These are phyloP conservation scores for Ophiostoma quercus DNA, from an alignment of 2,329 filamentous ascomycete species.

Conservation along the genomic window DNA sequence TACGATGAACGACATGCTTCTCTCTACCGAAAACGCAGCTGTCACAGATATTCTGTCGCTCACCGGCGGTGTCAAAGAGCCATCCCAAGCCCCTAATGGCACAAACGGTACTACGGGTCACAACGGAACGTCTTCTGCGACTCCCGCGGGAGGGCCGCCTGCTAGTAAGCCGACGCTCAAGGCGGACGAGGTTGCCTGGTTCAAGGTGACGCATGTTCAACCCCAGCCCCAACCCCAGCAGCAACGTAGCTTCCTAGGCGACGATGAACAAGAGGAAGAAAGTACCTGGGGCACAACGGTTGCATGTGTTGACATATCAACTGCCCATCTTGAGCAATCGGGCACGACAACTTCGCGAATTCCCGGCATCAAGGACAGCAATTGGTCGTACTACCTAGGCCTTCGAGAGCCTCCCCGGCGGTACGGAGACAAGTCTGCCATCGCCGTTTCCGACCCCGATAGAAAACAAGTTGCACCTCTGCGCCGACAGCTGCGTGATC, in stretches of 20 bases:
- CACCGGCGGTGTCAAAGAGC: constrained; percentile 37
- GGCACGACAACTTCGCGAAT: constrained; percentile 79
- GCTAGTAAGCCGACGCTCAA: constrained; percentile 28
- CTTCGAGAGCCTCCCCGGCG: constrained; percentile 60
- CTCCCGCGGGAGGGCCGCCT: background rate
- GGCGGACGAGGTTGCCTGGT: constrained; percentile 75
- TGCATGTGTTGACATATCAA: constrained; percentile 77
- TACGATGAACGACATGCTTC: constrained; percentile 68
- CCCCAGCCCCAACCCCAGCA: constrained; percentile 39
- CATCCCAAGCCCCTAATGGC: background rate
- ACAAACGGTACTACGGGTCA: background rate
- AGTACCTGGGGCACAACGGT: constrained; percentile 74
- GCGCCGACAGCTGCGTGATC: constrained; percentile 69
- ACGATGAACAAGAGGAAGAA: constrained; percentile 56
- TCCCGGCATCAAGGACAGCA: constrained; percentile 67
- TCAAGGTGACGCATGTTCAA: constrained; percentile 74
- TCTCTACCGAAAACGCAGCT: constrained; percentile 53
- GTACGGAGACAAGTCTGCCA: constrained; percentile 37
- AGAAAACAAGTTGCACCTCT: constrained; percentile 48
- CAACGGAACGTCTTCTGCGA: constrained; percentile 22
- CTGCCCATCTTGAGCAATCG: constrained; percentile 85
- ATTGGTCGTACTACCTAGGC: constrained; percentile 87
- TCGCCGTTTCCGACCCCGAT: constrained; percentile 43
- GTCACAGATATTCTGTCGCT: constrained; percentile 66
- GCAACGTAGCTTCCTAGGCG: constrained; percentile 33